Evolutionary conservation across 805 yeast species (phyloP), one percentile per base, ranked within the genome.

Genomic region (Candida dendrica): DNA sequence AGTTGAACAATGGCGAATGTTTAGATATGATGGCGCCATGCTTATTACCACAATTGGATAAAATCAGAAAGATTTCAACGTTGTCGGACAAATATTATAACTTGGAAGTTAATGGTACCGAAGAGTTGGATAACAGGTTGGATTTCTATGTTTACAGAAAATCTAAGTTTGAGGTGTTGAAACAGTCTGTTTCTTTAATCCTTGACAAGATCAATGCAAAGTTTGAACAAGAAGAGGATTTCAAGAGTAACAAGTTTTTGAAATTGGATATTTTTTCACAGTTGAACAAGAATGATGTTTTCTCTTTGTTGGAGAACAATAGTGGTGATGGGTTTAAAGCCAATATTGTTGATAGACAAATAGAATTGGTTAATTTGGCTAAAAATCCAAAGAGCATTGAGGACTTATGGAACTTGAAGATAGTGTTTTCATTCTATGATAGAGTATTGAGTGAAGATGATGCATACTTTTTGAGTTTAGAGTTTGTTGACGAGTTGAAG

Each of bases 371-470:
- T 22, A 54, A 55, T 3, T 59, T 74, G 51, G 76, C 77, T 1
- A 43, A 44, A 3, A 48, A 51, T 1, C 81, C 83, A 0, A 40
- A 46, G 11, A 54, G 59, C 1, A 48, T 67, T 4, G 81, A 80
- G 38, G 85, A 81, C 42, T 59, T 83, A 41, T 77, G 85, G 81
- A 81, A 79, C 49, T 59, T 83, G 44, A 73, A 74, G 45, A 56
- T 84, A 39, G 58, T 84, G 8, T 79, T 84, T 61, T 74, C 79
- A 14, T 84, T 68, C 60, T 69, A 75, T 34, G 86, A 82, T 42
- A 59, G 63, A 38, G 47, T 62, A 19, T 44, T 66, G 32, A 51
- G 51, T 13, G 63, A 60, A 27, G 67, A 67, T 5, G 50, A 56
- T 13, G 43, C 46, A 2, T 65, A 65, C 44, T 78, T 71, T 49